phyloP scores from a whole-genome alignment of 75 land plant species.

The Picea glauca region DNA sequence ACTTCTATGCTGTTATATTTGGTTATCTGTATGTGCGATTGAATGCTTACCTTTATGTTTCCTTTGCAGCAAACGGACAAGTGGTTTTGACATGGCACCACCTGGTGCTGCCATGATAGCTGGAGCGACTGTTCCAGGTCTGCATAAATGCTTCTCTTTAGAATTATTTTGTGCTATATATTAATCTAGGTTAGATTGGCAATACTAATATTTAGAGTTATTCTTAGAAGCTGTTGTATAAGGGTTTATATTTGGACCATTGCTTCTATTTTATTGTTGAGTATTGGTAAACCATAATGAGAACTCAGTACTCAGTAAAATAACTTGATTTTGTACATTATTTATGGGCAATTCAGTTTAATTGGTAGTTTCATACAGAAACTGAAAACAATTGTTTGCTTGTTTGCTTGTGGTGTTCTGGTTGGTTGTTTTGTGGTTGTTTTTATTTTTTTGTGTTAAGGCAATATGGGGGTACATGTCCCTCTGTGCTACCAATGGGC shows the following conservation, averaged over 20 bases:
- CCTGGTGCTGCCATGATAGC: slow-evolving; percentile 59
- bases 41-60: background rate
- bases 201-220: slow-evolving; percentile 1
- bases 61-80: slow-evolving; percentile 63
- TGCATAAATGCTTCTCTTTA: slow-evolving; percentile 11
- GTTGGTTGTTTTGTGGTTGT: slow-evolving; percentile 54
- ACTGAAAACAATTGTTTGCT: slow-evolving; percentile 62
- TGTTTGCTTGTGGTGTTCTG: slow-evolving; percentile 53
- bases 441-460: slow-evolving; percentile 53
- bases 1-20: background rate
- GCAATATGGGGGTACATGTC: slow-evolving; percentile 64
- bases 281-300: background rate
- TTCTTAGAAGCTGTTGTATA: background rate
- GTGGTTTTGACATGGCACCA: slow-evolving; percentile 98
- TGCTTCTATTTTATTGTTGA: background rate
- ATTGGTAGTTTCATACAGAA: slow-evolving; percentile 26
- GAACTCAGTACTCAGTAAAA: background rate
- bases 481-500: slow-evolving; percentile 58
- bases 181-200: background rate
- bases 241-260: background rate
- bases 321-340: slow-evolving; percentile 6
- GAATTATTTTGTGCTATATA: background rate
- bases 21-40: background rate
- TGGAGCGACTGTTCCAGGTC: slow-evolving; percentile 50
- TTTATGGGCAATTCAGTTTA: slow-evolving; percentile 12